Percentiles rank a stretch among this genome's conserved stretches.
Evolutionary conservation across 2,329 filamentous ascomycete species (phyloP).

Genomic region (Amauroascus niger): DNA sequence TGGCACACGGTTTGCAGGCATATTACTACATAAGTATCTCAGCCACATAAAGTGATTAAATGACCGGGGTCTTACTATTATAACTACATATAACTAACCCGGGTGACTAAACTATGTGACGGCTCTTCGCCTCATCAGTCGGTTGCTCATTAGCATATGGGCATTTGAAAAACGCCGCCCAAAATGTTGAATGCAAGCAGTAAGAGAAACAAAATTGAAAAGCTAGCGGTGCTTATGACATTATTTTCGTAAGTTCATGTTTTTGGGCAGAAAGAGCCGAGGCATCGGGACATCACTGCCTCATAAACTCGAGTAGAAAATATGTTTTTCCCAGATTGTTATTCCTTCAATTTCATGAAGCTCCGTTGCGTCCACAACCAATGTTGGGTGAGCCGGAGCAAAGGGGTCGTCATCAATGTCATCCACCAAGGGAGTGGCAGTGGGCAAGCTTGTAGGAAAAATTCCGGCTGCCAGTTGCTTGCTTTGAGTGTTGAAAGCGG

Average conservation of each 20-base stretch:
- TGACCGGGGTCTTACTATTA: background rate
- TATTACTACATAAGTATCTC: too few relatives aligned
- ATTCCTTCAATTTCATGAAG: conserved; percentile 18
- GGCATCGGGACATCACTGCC: background rate
- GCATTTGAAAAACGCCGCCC: too few relatives aligned
- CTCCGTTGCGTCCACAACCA: conserved; percentile 4
- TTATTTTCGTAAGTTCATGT: background rate
- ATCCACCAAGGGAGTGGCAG: background rate
- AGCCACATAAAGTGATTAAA: background rate
- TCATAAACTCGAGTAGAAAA: conserved; percentile 20
- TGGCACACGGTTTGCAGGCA: too few relatives aligned
- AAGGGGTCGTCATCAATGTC: background rate
- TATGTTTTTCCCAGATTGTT: conserved; percentile 22
- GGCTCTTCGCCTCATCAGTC: too few relatives aligned
- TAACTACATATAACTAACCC: background rate
- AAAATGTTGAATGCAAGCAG: too few relatives aligned
- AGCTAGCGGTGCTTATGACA: too few relatives aligned
- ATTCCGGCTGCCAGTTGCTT: background rate
- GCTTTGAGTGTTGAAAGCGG: background rate
- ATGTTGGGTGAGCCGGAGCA: background rate
- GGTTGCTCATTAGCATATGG: too few relatives aligned
- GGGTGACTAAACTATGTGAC: background rate
- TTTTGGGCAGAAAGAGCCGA: background rate
- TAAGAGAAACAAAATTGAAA: too few relatives aligned
- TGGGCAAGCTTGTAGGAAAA: background rate